Evolutionary conservation across 2,329 filamentous ascomycete species (phyloP), one percentile per base, ranked within the genome.

Genomic region (Pseudogymnoascus sp.): DNA sequence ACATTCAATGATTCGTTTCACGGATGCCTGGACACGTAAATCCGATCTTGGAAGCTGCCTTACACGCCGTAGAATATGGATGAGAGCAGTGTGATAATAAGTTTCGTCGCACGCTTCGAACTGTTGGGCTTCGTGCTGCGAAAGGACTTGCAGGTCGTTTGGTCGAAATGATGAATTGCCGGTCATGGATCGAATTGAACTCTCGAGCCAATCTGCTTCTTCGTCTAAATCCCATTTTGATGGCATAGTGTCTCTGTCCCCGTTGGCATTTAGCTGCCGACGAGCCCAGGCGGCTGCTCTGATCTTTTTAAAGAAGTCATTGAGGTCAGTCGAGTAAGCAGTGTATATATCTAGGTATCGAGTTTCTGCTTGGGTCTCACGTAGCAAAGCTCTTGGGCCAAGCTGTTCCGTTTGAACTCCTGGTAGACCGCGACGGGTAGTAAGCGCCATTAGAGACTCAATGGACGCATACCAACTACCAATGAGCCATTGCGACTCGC

Each of bases 341-440:
- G 74, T 77, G 65, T 78, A 78, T 61, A 77, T 74, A 67, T 78
- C 76, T 15, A 78, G 65, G 65, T 76, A 76, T 42, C 76, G 73
- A 4, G 73, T 70, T 2, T 68, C 53, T 21, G 15, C 19, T 17
- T 57, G 17, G 15, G 47, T 15, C 10, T 33, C 21, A 38, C 31
- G 33, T 31, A 44, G 7, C 31, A 33, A 26, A 19, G 3, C 62
- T 17, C 60, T 33, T 26, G 60, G 60, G 13, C 33, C 33, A 31
- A 62, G 10, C 7, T 33, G 42, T 4, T 64, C 62, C 2, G 15
- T 33, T 19, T 40, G 11, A 40, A 64, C 28, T 70, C 71, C 72
- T 11, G 73, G 72, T 40, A 40, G 50, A 0, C 75, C 75, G 57
- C 75, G 74, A 26, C 50, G 50, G 9, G 75, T 74, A 44, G 76